Conservation (phyloP, 1,284 basidiomycete genomes). For the Mycena sp. region DNA sequence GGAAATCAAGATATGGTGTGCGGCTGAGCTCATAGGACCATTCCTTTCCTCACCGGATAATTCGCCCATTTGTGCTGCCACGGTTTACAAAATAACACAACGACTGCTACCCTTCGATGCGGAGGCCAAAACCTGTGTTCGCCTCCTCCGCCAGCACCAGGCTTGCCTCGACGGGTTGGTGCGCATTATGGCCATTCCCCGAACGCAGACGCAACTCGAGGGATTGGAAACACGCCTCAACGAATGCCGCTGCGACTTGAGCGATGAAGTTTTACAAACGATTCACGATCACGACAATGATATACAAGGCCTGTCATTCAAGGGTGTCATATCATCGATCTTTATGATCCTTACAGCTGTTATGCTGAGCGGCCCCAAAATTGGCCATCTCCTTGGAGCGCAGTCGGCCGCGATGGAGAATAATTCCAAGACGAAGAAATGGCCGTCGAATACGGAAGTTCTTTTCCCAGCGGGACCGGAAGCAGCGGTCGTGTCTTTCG, state of each 20-base stretch:
- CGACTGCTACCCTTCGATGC: not conserved
- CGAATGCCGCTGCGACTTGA: constrained; percentile 3
- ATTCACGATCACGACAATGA: not conserved
- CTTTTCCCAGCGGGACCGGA: constrained; percentile 13
- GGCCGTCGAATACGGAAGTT: constrained; percentile 8
- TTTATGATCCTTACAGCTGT: not conserved
- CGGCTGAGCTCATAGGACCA: not conserved
- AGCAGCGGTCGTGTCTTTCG: constrained; percentile 1
- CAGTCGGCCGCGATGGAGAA: not conserved
- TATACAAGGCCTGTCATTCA: not conserved
- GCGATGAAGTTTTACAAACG: not conserved
- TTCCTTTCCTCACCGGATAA: not conserved
- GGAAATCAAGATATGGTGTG: not conserved
- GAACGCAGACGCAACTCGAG: not conserved
- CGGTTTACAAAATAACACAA: not conserved
- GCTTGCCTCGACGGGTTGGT: not conserved
- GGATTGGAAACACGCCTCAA: not conserved
- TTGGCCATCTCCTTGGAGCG: not conserved
- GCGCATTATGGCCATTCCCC: not conserved
- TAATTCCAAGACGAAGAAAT: constrained; percentile 4
- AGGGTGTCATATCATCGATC: not conserved
- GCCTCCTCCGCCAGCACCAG: not conserved
- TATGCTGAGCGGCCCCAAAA: not conserved
- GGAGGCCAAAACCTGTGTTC: not conserved
- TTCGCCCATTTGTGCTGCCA: not conserved